Conservation (phyloP, 495 filamentous ascomycete genomes). For the Lophium mytilinum region DNA sequence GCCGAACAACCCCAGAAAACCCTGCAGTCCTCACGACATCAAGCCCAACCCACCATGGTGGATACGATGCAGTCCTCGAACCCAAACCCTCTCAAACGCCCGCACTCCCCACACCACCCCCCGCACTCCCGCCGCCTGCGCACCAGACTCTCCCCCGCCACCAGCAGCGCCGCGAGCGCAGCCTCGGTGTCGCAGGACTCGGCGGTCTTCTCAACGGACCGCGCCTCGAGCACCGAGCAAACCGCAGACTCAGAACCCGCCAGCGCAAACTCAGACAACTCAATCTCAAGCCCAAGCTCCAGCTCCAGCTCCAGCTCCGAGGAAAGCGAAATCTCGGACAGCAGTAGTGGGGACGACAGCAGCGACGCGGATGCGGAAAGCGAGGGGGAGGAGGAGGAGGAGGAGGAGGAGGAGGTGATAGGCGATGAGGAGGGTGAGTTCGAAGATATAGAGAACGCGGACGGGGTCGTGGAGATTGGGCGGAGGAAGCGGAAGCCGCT, state of each 20-base stretch:
- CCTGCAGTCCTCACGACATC: too few species aligned
- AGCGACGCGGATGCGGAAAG: neutral
- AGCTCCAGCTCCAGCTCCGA: neutral
- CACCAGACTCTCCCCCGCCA: neutral
- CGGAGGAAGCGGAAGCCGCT: conserved; percentile 15
- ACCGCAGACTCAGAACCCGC: neutral
- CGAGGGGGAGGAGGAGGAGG: conserved; percentile 13
- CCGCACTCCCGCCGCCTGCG: neutral
- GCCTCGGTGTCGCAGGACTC: conserved; percentile 17
- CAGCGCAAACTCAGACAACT: too few species aligned
- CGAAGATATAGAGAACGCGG: too few species aligned
- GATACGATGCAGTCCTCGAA: too few species aligned
- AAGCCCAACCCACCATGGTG: neutral
- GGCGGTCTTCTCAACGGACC: conserved; percentile 9
- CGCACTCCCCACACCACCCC: neutral
- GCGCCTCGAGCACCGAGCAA: neutral
- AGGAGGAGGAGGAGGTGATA: conserved; percentile 14
- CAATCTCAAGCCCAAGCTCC: too few species aligned
- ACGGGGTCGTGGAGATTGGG: too few species aligned
- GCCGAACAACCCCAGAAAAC: too few species aligned
- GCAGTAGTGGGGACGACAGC: conserved; percentile 4
- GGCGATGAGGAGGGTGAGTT: neutral
- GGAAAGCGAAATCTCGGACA: neutral
- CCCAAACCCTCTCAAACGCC: neutral
- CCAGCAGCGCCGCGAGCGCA: conserved; percentile 4